These are phyloP conservation scores for Pseudogymnoascus sp. DNA, from an alignment of 2,329 filamentous ascomycete genomes.

Conservation along the genomic window DNA sequence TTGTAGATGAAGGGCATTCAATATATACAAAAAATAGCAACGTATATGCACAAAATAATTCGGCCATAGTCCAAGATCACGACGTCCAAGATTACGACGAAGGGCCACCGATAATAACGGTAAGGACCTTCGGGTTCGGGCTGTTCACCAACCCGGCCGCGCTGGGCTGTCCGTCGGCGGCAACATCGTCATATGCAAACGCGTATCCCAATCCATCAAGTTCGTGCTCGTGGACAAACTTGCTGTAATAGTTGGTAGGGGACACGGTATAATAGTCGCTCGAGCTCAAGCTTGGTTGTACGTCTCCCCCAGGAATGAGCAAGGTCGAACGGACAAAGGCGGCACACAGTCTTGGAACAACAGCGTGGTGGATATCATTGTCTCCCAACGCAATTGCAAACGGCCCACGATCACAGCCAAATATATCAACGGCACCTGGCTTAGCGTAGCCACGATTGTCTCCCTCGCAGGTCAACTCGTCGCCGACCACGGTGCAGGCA, in stretches of 20 bases:
- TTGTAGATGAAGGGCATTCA: neutral
- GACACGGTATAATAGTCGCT: slow-evolving; percentile 46
- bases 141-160: slow-evolving; percentile 56
- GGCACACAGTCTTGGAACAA: slow-evolving; percentile 66
- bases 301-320: slow-evolving; percentile 33
- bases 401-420: slow-evolving; percentile 52
- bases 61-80: neutral
- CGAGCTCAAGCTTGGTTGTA: slow-evolving; percentile 35
- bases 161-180: slow-evolving; percentile 43
- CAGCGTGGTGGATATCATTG: slow-evolving; percentile 18
- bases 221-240: slow-evolving; percentile 54
- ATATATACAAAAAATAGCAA: slow-evolving; percentile 1
- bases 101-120: neutral
- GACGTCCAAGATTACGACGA: neutral
- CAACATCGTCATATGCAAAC: slow-evolving; percentile 65
- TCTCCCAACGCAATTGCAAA: slow-evolving; percentile 33
- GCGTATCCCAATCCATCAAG: slow-evolving; percentile 56
- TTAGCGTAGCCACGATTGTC: slow-evolving; percentile 38
- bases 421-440: slow-evolving; percentile 41
- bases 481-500: slow-evolving; percentile 34
- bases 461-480: neutral
- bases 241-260: slow-evolving; percentile 58
- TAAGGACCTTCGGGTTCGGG: slow-evolving; percentile 11
- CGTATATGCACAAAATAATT: neutral
- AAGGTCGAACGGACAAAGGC: slow-evolving; percentile 69